These are phyloP conservation scores for Biscutella laevigata DNA, from an alignment of 441 rosid species.

Conservation along the genomic window DNA sequence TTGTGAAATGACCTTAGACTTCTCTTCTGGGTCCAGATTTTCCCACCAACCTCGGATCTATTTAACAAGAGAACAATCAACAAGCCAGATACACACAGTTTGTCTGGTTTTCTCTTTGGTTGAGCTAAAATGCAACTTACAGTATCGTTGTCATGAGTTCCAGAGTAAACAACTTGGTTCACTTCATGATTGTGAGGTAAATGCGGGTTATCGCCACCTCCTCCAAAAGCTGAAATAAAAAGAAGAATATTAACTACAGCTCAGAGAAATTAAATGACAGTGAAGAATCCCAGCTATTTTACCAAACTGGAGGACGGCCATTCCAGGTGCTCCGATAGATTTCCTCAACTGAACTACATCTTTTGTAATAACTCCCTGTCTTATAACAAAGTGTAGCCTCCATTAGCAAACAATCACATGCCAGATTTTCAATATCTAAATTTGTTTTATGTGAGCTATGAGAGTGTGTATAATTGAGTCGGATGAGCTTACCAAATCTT, in stretches of 20 bases:
- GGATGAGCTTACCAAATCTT: constrained; percentile 70
- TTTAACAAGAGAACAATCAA: constrained; percentile 5
- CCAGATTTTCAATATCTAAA: not conserved
- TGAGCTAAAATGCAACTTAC: constrained; percentile 30
- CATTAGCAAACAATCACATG: constrained; percentile 9
- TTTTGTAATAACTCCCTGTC: constrained; percentile 88
- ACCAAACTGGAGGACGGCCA: constrained; percentile 99
- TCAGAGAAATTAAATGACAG: constrained; percentile 11
- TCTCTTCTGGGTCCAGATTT: constrained; percentile 49
- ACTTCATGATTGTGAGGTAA: constrained; percentile 85
- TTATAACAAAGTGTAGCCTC: not conserved
- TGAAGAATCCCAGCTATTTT: constrained; percentile 10
- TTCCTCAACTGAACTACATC: constrained; percentile 84
- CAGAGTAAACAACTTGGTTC: constrained; percentile 90
- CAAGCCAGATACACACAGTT: not conserved
- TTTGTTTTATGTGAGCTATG: not conserved
- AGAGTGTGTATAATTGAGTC: not conserved
- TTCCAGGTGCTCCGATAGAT: constrained; percentile 87
- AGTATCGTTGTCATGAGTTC: constrained; percentile 96
- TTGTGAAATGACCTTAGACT: constrained; percentile 47
- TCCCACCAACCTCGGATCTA: constrained; percentile 92
- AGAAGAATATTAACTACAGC: constrained; percentile 1
- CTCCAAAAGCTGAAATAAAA: constrained; percentile 61
- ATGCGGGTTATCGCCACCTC: constrained; percentile 79
- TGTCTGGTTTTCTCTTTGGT: not conserved